These are phyloP conservation scores for Oemleria cerasiformis DNA, from an alignment of 306 rosid species.

Conservation along the genomic window DNA sequence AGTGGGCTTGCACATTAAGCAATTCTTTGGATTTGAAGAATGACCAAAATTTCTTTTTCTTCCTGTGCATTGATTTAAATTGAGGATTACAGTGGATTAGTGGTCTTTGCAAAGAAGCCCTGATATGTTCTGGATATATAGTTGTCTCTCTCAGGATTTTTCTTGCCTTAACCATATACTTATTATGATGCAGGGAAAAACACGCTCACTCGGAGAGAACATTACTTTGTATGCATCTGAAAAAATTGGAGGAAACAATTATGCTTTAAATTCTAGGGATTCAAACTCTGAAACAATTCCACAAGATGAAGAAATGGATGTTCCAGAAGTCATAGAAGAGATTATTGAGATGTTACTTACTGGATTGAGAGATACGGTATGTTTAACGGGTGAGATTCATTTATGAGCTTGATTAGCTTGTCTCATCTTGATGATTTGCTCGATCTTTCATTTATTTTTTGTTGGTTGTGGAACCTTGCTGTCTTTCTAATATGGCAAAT, in stretches of 20 bases:
- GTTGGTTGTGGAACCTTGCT: not conserved
- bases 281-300: slow-evolving; percentile 31
- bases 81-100: not conserved
- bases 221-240: slow-evolving; percentile 44
- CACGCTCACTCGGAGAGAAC: slow-evolving; percentile 53
- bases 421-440: slow-evolving; percentile 1
- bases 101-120: not conserved
- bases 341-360: slow-evolving; percentile 86
- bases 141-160: slow-evolving; percentile 4
- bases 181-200: slow-evolving; percentile 64
- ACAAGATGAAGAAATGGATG: slow-evolving; percentile 84
- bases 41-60: not conserved
- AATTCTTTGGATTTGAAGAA: not conserved
- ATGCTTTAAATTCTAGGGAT: slow-evolving; percentile 29
- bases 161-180: slow-evolving; percentile 30
- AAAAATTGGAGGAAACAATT: slow-evolving; percentile 36
- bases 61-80: not conserved
- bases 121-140: not conserved
- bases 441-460: not conserved
- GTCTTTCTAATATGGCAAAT: not conserved
- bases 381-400: slow-evolving; percentile 45
- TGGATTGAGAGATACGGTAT: slow-evolving; percentile 94
- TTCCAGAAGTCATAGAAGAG: slow-evolving; percentile 92
- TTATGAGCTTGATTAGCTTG: slow-evolving; percentile 30
- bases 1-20: not conserved